Conservation (phyloP, 1,284 basidiomycete species). For the Ceratobasidium sp. region DNA sequence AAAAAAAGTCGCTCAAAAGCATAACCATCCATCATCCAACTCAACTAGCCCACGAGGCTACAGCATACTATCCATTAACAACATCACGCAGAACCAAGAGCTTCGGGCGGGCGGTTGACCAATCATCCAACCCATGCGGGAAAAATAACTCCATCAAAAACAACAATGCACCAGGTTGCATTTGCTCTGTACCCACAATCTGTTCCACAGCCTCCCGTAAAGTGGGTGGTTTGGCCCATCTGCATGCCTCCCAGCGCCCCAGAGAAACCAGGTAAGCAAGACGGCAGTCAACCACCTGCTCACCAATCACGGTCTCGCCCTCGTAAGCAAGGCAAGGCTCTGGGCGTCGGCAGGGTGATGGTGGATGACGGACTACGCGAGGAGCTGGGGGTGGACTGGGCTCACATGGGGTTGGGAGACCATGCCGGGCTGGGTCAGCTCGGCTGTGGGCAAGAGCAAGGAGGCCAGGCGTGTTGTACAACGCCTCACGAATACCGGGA, state of each 20-base stretch:
- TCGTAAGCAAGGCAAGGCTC: not conserved
- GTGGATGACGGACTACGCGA: not conserved
- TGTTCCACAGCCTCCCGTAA: not conserved
- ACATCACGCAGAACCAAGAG: not conserved
- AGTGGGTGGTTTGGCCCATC: not conserved
- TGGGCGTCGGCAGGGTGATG: not conserved
- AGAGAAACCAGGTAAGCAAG: not conserved
- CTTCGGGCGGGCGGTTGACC: not conserved
- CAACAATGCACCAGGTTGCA: not conserved
- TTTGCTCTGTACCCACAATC: not conserved
- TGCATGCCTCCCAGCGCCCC: not conserved
- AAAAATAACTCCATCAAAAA: not conserved
- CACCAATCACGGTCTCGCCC: not conserved
- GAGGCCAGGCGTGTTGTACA: constrained; percentile 2
- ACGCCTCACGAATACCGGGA: not conserved
- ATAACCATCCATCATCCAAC: not conserved
- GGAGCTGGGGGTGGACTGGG: not conserved
- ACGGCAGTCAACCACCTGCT: not conserved
- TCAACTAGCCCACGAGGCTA: not conserved
- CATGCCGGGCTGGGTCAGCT: not conserved
- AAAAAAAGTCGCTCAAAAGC: not conserved
- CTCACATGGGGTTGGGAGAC: not conserved
- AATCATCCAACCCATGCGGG: constrained; percentile 3
- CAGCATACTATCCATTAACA: not conserved
- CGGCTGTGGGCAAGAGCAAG: not conserved